These are phyloP conservation scores for Pistacia atlantica DNA, from an alignment of 345 rosid species.

Conservation along the genomic window DNA sequence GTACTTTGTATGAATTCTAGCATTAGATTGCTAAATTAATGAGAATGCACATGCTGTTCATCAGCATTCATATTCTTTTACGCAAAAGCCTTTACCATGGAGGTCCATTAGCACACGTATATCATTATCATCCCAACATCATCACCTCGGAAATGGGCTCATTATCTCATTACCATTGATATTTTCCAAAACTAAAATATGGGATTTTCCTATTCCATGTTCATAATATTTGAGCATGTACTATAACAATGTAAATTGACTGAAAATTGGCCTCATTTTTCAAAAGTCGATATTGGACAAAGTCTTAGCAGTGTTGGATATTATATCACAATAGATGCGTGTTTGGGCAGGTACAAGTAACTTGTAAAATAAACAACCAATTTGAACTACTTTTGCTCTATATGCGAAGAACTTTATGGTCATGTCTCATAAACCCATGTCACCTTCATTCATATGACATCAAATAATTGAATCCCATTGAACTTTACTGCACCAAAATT, in stretches of 20 bases:
- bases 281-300: background rate
- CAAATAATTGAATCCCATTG: too few relatives aligned
- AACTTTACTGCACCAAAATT: too few relatives aligned
- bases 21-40: background rate
- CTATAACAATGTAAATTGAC: too few relatives aligned
- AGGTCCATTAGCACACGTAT: background rate
- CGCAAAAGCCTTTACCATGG: background rate
- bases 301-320: background rate
- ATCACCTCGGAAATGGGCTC: background rate
- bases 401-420: background rate
- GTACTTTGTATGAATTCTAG: background rate
- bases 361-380: too few relatives aligned
- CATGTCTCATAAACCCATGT: too few relatives aligned
- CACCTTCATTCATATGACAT: too few relatives aligned
- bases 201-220: too few relatives aligned
- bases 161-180: too few relatives aligned
- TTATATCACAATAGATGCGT: conserved; percentile 7
- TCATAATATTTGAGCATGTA: too few relatives aligned
- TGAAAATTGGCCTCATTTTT: too few relatives aligned
- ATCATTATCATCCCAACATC: too few relatives aligned
- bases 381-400: background rate
- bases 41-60: background rate
- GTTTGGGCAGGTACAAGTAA: background rate
- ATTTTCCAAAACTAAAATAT: background rate
- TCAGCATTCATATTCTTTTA: background rate